phyloP scores from a whole-genome alignment of 1,284 basidiomycete species.

The Rhodotorula sp. region DNA sequence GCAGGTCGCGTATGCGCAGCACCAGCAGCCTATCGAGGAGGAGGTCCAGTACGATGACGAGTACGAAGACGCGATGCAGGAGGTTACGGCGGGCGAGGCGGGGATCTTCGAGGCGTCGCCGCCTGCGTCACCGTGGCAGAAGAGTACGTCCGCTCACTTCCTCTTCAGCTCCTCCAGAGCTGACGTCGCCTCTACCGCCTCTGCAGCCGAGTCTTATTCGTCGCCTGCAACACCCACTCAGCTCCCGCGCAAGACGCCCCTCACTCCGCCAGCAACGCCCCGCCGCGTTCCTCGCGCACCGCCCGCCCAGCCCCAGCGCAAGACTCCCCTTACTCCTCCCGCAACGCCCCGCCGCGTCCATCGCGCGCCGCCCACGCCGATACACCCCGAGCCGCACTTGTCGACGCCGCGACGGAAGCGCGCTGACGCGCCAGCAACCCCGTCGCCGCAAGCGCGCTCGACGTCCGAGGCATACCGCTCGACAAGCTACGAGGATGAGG shows the following conservation, averaged over 20 bases:
- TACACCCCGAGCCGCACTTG: slow-evolving; percentile 11
- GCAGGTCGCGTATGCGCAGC: background rate
- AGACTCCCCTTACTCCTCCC: slow-evolving; percentile 36
- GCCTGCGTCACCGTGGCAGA: background rate
- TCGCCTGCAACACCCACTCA: slow-evolving; percentile 30
- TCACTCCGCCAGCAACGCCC: slow-evolving; percentile 39
- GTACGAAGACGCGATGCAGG: slow-evolving; percentile 23
- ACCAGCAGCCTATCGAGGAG: background rate
- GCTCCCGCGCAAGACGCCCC: slow-evolving; percentile 21
- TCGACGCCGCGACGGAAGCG: slow-evolving; percentile 7
- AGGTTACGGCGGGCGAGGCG: slow-evolving; percentile 12
- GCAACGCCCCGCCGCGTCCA: slow-evolving; percentile 29
- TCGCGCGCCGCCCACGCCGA: slow-evolving; percentile 12
- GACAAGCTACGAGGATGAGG: background rate
- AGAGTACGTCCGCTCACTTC: slow-evolving; percentile 10
- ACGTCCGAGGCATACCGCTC: slow-evolving; percentile 24
- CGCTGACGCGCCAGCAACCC: slow-evolving; percentile 21
- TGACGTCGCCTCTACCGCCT: background rate
- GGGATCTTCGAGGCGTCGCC: slow-evolving; percentile 5
- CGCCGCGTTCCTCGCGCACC: slow-evolving; percentile 19
- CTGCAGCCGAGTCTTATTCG: background rate
- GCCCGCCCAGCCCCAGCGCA: slow-evolving; percentile 21
- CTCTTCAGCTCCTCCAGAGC: background rate
- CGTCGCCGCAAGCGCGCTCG: slow-evolving; percentile 17
- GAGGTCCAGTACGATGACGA: slow-evolving; percentile 17